phyloP scores from a whole-genome alignment of 2,329 filamentous ascomycete species.

The Myriosclerotinia duriaeana region DNA sequence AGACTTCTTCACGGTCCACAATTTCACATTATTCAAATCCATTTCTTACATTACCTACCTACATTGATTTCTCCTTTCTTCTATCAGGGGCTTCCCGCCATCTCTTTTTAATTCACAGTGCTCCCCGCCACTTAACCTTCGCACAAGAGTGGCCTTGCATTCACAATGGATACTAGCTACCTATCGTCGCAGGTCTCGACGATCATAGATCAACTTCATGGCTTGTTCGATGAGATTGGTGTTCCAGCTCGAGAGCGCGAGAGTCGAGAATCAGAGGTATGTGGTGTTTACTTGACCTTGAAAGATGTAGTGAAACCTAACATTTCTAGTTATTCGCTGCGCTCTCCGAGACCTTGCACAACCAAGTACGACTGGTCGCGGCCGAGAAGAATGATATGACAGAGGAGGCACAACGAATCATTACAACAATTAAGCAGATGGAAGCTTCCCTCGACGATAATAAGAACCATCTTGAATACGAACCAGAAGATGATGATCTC shows the following conservation, averaged over 20 bases:
- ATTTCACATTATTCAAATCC: slow-evolving; percentile 10
- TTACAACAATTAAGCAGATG: slow-evolving; percentile 89
- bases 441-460: slow-evolving; percentile 82
- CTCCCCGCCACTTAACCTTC: slow-evolving; percentile 5
- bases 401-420: slow-evolving; percentile 84
- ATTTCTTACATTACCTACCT: not conserved
- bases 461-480: slow-evolving; percentile 62
- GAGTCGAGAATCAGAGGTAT: slow-evolving; percentile 81
- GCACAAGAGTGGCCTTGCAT: slow-evolving; percentile 14
- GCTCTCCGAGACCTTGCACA: slow-evolving; percentile 86
- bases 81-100: slow-evolving; percentile 14
- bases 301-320: slow-evolving; percentile 27
- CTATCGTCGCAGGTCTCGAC: slow-evolving; percentile 92
- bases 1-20: slow-evolving; percentile 12
- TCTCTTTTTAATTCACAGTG: slow-evolving; percentile 6
- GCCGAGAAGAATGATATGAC: slow-evolving; percentile 86
- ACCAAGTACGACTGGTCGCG: slow-evolving; percentile 81
- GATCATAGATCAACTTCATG: slow-evolving; percentile 90
- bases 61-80: slow-evolving; percentile 17
- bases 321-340: slow-evolving; percentile 75
- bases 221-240: slow-evolving; percentile 95
- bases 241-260: slow-evolving; percentile 93
- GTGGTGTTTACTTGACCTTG: slow-evolving; percentile 34
- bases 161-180: slow-evolving; percentile 81
- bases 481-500: slow-evolving; percentile 65